phyloP scores from a whole-genome alignment of 2,329 filamentous ascomycete species.

The Stagonosporopsis chrysanthemi region DNA sequence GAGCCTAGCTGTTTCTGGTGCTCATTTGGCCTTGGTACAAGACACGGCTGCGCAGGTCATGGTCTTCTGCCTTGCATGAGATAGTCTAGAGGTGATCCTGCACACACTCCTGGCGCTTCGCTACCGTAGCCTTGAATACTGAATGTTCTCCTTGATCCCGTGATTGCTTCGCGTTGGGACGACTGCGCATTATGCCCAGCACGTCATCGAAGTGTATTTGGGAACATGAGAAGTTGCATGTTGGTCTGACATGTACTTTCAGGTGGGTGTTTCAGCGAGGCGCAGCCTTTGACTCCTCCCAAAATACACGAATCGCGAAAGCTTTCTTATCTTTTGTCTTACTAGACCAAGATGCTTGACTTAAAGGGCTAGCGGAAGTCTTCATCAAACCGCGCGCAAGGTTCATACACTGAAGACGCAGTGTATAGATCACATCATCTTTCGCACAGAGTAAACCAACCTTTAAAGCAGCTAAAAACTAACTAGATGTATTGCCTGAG shows the following conservation, averaged over 20 bases:
- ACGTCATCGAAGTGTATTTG: conserved; percentile 23
- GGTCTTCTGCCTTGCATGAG: conserved; percentile 15
- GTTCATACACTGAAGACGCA: no score
- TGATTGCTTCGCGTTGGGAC: neutral
- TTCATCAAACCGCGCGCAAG: neutral
- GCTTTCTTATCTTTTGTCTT: neutral
- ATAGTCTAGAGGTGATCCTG: conserved; percentile 3
- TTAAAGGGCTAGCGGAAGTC: neutral
- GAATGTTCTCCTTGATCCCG: neutral
- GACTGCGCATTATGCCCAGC: neutral
- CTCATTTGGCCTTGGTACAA: conserved; percentile 17
- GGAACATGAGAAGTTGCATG: neutral
- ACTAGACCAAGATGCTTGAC: neutral
- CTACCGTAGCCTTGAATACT: neutral
- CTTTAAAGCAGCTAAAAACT: neutral
- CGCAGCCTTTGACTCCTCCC: conserved; percentile 3
- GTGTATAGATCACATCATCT: neutral
- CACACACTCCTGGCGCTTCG: conserved; percentile 2
- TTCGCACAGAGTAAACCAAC: neutral
- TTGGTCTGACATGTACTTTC: conserved; percentile 9
- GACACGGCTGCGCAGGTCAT: conserved; percentile 18
- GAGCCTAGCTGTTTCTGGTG: conserved; percentile 29
- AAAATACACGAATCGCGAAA: neutral
- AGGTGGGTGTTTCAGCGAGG: conserved; percentile 11
- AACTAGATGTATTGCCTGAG: neutral